A percentile compares a stretch with the other conserved stretches of the same genome.
These are phyloP conservation scores for Irpex lacteus DNA, from an alignment of 1,284 basidiomycete species.

Conservation along the genomic window DNA sequence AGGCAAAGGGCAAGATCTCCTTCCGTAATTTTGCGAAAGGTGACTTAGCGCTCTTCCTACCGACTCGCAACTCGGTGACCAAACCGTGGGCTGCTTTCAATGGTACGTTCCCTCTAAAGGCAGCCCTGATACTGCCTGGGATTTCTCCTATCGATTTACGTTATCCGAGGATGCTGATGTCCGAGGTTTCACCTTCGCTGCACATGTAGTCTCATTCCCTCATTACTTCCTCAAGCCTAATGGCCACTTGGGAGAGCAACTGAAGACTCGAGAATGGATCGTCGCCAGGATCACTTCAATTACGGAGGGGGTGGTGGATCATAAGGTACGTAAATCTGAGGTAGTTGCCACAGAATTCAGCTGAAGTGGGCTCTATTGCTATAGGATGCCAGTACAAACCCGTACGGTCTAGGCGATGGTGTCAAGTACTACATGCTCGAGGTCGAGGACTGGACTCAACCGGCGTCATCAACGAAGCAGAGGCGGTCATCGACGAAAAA, in stretches of 20 bases:
- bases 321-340: constrained; percentile 47
- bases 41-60: constrained; percentile 93
- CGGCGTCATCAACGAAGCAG: constrained; percentile 57
- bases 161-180: constrained; percentile 19
- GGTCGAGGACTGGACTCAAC: constrained; percentile 90
- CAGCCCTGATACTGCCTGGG: constrained; percentile 2
- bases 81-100: constrained; percentile 99
- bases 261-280: constrained; percentile 89
- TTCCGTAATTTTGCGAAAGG: constrained; percentile 92
- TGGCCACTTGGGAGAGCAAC: constrained; percentile 80
- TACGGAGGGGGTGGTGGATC: constrained; percentile 80
- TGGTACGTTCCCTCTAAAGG: constrained; percentile 43
- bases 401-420: constrained; percentile 83
- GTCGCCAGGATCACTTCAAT: constrained; percentile 90
- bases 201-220: constrained; percentile 78
- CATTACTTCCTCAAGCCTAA: constrained; percentile 95
- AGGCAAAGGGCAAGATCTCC: constrained; percentile 90
- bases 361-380: constrained; percentile 14
- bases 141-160: constrained; percentile 17
- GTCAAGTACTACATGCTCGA: constrained; percentile 92
- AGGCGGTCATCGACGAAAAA: constrained; percentile 50
- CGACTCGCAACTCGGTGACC: constrained; percentile 88
- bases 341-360: neutral
- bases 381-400: constrained; percentile 71
- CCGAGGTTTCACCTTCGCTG: constrained; percentile 37